Evolutionary conservation across 2,329 filamentous ascomycete genomes (phyloP), one percentile per base, ranked within the genome.

Genomic region (Cladosporium colombiae): DNA sequence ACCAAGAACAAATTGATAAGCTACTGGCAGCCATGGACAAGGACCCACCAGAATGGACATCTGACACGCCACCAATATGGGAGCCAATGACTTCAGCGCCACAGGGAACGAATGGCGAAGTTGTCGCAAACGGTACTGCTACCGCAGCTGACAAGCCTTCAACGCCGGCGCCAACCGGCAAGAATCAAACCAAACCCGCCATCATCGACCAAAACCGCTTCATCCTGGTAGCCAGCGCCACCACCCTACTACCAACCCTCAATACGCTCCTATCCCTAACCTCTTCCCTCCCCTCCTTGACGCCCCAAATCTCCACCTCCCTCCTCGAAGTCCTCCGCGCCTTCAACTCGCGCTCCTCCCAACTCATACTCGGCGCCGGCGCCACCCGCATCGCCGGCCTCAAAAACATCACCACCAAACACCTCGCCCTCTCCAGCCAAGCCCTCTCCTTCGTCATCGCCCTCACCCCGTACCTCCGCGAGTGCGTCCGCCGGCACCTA

Each of bases 281-380:
- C 65, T 85, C 91, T 5, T 89, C 89, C 35, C 94, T 98, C 65
- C 94, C 95, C 1, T 94, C 90, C 67, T 93, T 97, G 87, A 91
- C 92, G 1, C 84, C 89, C 2, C 93, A 97, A 66, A 89, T 97
- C 62, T 91, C 92, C 0, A 82, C 86, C 2, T 89, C 89, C 0
- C 85, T 99, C 13, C 83, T 97, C 50, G 89, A 95, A 25, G 96
- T 96, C 74, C 84, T 98, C 16, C 91, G 95, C 70, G 84, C 96
- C 4, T 99, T 98, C 84, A 97, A 99, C 78, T 97, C 93, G 2
- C 90, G 95, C 23, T 93, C 93, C 66, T 96, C 91, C n/a, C 95
- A 99, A 76, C 86, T 99, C 66, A 97, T 99, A 69, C 88, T 99
- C 7, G 95, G 95, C 1, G 95, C 95, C 1, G 95, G 95, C 5